These are phyloP conservation scores for Lactarius hengduanensis DNA, from an alignment of 768 basidiomycete genomes.

Conservation along the genomic window DNA sequence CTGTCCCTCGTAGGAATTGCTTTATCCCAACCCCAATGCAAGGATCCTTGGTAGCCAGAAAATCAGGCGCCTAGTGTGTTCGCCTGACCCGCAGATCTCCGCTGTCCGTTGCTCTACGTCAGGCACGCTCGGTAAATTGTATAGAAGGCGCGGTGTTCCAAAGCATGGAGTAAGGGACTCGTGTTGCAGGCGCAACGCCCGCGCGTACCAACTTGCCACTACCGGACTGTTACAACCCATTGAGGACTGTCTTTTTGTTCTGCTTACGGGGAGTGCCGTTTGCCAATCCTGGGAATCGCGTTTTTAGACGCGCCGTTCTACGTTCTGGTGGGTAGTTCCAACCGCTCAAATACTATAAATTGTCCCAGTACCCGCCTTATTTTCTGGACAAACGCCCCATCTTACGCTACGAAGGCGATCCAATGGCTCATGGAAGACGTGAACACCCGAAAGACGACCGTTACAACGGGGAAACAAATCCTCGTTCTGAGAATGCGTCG, in stretches of 20 bases:
- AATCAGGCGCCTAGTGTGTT: not conserved
- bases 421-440: not conserved
- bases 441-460: not conserved
- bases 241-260: not conserved
- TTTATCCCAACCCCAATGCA: not conserved
- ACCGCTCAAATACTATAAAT: not conserved
- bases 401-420: not conserved
- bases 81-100: not conserved
- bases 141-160: not conserved
- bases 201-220: not conserved
- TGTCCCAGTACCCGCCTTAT: no score
- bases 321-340: not conserved
- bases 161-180: not conserved
- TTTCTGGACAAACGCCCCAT: not conserved
- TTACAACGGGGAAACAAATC: not conserved
- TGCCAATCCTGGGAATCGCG: not conserved
- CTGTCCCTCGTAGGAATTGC: not conserved
- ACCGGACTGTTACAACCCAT: not conserved
- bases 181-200: not conserved
- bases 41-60: not conserved
- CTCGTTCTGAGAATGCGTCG: not conserved
- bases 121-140: not conserved
- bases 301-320: not conserved
- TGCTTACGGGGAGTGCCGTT: not conserved
- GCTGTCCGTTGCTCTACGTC: not conserved